A percentile compares a stretch with the other conserved stretches of the same genome.
These are phyloP conservation scores for Skeletonema marinoi DNA, from an alignment of 108 stramenopile genomes.

Conservation along the genomic window DNA sequence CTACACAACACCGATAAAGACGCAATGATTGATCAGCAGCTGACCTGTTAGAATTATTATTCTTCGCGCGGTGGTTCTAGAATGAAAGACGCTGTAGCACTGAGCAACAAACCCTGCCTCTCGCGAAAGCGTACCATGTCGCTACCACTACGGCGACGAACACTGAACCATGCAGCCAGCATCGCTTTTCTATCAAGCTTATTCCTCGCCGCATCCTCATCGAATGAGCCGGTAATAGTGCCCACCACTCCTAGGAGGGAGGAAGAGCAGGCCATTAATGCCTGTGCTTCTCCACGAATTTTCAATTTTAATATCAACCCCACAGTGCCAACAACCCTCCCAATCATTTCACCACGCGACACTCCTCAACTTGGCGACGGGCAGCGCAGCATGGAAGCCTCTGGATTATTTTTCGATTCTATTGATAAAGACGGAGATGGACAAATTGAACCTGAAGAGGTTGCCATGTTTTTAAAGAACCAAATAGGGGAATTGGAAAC, in stretches of 20 bases:
- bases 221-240: not conserved
- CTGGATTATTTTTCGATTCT: constrained; percentile 41
- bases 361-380: constrained; percentile 36
- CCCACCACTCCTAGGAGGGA: not conserved
- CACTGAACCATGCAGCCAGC: not conserved
- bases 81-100: not conserved
- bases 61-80: not conserved
- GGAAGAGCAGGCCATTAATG: not conserved
- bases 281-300: not conserved
- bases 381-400: constrained; percentile 21
- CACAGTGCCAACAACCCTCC: not conserved
- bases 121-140: not conserved
- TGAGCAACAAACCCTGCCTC: not conserved
- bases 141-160: not conserved
- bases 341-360: not conserved
- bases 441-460: constrained; percentile 25
- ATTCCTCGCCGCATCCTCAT: not conserved
- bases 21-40: too few species aligned
- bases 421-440: constrained; percentile 45
- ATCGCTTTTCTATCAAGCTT: not conserved
- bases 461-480: constrained; percentile 34
- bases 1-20: too few species aligned
- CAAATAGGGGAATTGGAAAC: constrained; percentile 51
- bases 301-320: not conserved
- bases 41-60: too few species aligned